Evolutionary conservation across 2,329 filamentous ascomycete genomes (phyloP).

Genomic region (Clonostachys solani): DNA sequence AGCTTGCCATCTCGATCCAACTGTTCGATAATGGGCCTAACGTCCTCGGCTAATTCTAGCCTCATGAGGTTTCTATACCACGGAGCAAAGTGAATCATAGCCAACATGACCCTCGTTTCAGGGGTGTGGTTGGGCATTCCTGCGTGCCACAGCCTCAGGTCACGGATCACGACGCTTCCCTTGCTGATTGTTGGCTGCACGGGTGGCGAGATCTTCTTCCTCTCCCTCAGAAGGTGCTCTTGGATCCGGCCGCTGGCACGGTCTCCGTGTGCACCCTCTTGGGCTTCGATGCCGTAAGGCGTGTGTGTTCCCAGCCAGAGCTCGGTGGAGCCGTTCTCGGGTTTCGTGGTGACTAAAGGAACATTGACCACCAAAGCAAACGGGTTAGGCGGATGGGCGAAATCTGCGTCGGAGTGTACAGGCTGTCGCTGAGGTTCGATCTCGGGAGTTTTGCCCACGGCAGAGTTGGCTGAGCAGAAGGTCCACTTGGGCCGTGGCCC

Average conservation of each 20-base stretch:
- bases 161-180: slow-evolving; percentile 52
- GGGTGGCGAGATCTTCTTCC: slow-evolving; percentile 30
- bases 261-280: slow-evolving; percentile 46
- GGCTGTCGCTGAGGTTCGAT: slow-evolving; percentile 40
- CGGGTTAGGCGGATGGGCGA: slow-evolving; percentile 46
- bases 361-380: slow-evolving; percentile 53
- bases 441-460: slow-evolving; percentile 43
- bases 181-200: slow-evolving; percentile 46
- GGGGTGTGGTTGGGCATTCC: slow-evolving; percentile 55
- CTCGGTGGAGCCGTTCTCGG: slow-evolving; percentile 51
- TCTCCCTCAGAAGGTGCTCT: slow-evolving; percentile 28
- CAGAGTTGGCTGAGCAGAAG: slow-evolving; percentile 54
- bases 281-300: slow-evolving; percentile 22
- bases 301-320: slow-evolving; percentile 55
- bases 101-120: slow-evolving; percentile 52
- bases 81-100: slow-evolving; percentile 53
- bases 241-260: slow-evolving; percentile 47
- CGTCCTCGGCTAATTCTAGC: slow-evolving; percentile 45
- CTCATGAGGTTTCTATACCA: slow-evolving; percentile 56
- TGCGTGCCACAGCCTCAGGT: slow-evolving; percentile 59
- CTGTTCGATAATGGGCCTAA: slow-evolving; percentile 37
- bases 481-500: slow-evolving; percentile 51
- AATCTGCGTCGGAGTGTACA: slow-evolving; percentile 57
- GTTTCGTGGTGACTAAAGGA: slow-evolving; percentile 42
- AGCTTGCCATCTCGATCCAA: slow-evolving; percentile 28